Conservation (phyloP, 257 asterid genomes). For the Lycium barbarum region DNA sequence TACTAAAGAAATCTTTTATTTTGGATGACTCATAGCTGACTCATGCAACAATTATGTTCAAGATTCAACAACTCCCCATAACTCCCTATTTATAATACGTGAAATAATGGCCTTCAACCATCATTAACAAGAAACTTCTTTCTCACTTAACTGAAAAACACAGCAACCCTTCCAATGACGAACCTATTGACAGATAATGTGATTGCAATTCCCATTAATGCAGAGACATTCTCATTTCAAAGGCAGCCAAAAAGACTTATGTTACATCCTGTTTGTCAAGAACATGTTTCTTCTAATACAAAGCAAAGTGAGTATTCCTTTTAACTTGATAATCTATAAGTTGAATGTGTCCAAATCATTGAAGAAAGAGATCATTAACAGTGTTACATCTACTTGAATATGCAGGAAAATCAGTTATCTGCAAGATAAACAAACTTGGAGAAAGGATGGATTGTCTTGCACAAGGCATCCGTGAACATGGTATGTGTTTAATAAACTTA, state of each 20-base stretch:
- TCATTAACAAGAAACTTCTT: not conserved
- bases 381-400: not conserved
- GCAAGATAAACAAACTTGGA: constrained; percentile 47
- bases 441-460: constrained; percentile 47
- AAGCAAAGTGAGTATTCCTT: not conserved
- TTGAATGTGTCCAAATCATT: not conserved
- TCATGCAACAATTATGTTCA: too few species aligned
- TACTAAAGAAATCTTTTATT: too few species aligned
- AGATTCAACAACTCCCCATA: too few species aligned
- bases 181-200: not conserved
- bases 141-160: not conserved
- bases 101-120: not conserved
- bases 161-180: not conserved
- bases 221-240: not conserved
- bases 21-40: too few species aligned
- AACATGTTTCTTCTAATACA: not conserved
- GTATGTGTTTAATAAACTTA: constrained; percentile 22
- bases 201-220: not conserved
- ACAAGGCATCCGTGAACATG: constrained; percentile 54
- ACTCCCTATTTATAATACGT: too few species aligned
- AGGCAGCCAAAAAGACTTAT: not conserved
- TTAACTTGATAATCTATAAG: not conserved
- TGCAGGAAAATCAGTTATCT: constrained; percentile 34
- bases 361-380: constrained; percentile 30
- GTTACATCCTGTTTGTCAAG: not conserved